Conservation (phyloP, 1,139 yeast species). For the Eremothecium sinecaudum region DNA sequence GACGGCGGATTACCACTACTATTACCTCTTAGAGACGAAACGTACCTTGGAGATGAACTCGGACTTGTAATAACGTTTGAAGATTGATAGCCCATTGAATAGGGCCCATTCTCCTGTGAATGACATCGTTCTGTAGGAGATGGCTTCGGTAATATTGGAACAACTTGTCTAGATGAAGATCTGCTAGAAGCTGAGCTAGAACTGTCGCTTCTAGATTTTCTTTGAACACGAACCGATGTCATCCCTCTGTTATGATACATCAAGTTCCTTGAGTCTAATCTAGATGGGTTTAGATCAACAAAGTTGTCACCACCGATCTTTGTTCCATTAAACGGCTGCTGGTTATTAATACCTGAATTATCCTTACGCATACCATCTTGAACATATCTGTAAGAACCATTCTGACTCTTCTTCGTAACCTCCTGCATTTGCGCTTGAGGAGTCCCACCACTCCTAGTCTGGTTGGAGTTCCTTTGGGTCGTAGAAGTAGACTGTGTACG, state of each 20-base stretch:
- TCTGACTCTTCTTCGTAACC: not conserved
- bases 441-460: not conserved
- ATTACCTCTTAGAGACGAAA: constrained; percentile 10
- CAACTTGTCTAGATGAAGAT: constrained; percentile 27
- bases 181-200: constrained; percentile 24
- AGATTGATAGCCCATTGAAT: not conserved
- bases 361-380: not conserved
- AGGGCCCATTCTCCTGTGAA: not conserved
- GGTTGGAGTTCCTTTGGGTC: not conserved
- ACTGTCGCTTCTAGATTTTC: constrained; percentile 28
- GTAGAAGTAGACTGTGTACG: not conserved
- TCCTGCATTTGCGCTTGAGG: not conserved
- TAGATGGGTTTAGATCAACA: not conserved
- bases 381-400: not conserved
- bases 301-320: not conserved
- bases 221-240: constrained; percentile 14
- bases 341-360: not conserved
- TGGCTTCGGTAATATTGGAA: constrained; percentile 31
- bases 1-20: constrained; percentile 2
- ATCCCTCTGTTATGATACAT: constrained; percentile 16
- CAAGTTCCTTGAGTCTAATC: constrained; percentile 13
- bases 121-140: constrained; percentile 11
- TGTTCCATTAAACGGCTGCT: not conserved
- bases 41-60: constrained; percentile 25
- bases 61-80: constrained; percentile 20